Conservation (phyloP, 2,329 filamentous ascomycete genomes). For the Diplodia mutila region DNA sequence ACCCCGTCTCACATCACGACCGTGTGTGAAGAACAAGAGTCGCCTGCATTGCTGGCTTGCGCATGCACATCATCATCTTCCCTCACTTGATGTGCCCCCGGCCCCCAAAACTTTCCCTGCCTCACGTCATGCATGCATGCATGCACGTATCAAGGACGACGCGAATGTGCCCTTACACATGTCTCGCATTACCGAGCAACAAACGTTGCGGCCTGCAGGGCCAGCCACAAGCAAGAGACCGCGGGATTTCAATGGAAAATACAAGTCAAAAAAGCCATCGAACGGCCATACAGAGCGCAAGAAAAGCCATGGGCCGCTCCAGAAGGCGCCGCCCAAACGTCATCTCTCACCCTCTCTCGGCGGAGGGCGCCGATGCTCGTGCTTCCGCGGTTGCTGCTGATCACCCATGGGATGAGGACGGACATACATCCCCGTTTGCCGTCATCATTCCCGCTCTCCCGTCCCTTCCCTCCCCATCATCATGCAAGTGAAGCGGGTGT, state of each 20-base stretch:
- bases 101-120: background rate
- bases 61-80: constrained; percentile 13
- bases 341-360: background rate
- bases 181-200: constrained; percentile 14
- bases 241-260: background rate
- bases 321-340: background rate
- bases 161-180: background rate
- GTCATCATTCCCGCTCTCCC: background rate
- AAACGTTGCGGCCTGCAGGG: background rate
- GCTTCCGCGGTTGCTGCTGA: background rate
- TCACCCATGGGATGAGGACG: no score
- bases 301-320: background rate
- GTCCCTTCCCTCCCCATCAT: background rate
- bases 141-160: background rate
- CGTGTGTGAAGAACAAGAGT: background rate
- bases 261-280: background rate
- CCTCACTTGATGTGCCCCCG: background rate
- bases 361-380: background rate
- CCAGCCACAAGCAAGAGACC: background rate
- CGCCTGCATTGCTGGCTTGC: background rate
- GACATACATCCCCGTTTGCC: no score
- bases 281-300: background rate
- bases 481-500: background rate
- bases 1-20: constrained; percentile 12
- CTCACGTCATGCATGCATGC: background rate